Base-by-base conservation (phyloP, 75 land plant species). In the Cryptomeria japonica region DNA sequence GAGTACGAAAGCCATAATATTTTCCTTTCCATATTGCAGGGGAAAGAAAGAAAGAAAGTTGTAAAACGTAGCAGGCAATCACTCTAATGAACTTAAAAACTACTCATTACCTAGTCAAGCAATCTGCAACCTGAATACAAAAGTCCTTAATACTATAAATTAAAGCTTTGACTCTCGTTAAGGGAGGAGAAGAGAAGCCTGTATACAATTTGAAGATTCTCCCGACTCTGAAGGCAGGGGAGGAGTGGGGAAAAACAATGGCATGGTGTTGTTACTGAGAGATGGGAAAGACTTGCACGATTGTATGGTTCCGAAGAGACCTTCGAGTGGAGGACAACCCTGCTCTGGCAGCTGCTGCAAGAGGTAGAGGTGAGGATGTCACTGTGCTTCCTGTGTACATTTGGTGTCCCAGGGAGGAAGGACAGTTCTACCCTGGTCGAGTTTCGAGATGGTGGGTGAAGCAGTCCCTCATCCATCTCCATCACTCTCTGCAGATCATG, bases 381-480 rank as follows among this genome's bases (percentile, higher is more conserved):
- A 32, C 78, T 87, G 93, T 96, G 2, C 78, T 96, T 86, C 95
- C 96, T 32, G 94, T 95, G 0, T 96, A 88, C 87, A 93, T 96
- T 86, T 96, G 96, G 98, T 95, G 93, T 36, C 96, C 98, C 25
- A 87, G 87, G 44, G 98, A 96, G 73, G 98, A 95, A 90, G 95
- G 94, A 7, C 93, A 95, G 85, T 96, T 94, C 87, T 93, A 92
- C 46, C 98, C 96, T 12, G 98, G 98, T 25, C 91, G 98, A 75
- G 95, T 94, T 39, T 96, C 98, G 22, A 80, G 98, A 87, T 96
- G 98, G 98, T 96, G 98, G 98, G 90, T 96, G 56, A 95, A 95
- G 92, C 95, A 96, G 56, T 94, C 95, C 73, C 93, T 96, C 47
- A 72, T 87, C 6, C 94, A 95, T 53, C 89, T 96, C 90, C 89